These are phyloP conservation scores for Rhododendron henanense DNA, from an alignment of 148 eudicot species.

Conservation along the genomic window DNA sequence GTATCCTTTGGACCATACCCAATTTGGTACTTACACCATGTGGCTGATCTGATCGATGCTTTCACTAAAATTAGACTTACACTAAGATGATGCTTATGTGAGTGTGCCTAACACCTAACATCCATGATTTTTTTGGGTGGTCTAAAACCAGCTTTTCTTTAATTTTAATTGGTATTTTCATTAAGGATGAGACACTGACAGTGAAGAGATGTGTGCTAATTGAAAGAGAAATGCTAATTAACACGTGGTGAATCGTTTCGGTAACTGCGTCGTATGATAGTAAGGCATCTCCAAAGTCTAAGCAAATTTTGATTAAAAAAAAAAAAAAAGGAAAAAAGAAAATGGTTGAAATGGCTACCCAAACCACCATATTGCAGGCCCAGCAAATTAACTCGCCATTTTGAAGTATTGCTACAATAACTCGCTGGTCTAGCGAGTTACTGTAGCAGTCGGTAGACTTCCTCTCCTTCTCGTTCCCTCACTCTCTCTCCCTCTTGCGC, in stretches of 20 bases:
- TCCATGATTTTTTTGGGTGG: neutral
- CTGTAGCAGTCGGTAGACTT: too few relatives aligned
- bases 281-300: neutral
- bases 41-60: neutral
- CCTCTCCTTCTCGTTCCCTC: too few relatives aligned
- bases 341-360: neutral
- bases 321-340: too few relatives aligned
- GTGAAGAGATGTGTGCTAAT: neutral
- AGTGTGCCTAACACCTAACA: slow-evolving; percentile 2
- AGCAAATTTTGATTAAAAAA: too few relatives aligned
- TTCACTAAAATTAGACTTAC: neutral
- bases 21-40: neutral
- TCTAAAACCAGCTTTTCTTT: neutral
- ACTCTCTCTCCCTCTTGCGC: too few relatives aligned
- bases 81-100: neutral
- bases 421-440: neutral
- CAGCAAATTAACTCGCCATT: neutral
- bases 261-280: neutral
- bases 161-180: neutral
- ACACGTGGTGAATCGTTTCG: neutral
- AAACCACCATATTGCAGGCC: neutral
- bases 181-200: neutral
- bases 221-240: neutral
- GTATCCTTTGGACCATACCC: neutral
- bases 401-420: too few relatives aligned